Evolutionary conservation across 169 alveolate genomes (phyloP), one percentile per base, ranked within the genome.

Genomic region (Theileria orientalis): DNA sequence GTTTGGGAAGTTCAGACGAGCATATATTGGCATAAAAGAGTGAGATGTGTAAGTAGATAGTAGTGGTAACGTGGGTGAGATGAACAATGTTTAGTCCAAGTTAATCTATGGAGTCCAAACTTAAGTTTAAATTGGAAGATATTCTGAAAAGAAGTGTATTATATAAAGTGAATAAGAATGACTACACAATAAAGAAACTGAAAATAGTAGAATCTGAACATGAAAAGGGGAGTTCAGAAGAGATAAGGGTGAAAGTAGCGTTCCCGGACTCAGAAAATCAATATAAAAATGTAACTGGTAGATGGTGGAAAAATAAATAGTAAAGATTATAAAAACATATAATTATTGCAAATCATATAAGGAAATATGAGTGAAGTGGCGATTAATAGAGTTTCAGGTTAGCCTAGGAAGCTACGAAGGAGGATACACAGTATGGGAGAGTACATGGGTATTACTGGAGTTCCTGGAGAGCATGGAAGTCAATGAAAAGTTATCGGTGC

Each of bases 351-450:
- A 37, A 37, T 5, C 9, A 37, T 7, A 37, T 37, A 9, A 9
- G 9, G 44, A 7, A 37, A 33, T 27, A 56, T 25, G 6, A 25
- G 0, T 13, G 33, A n/a, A 57, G 13, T 27, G 72, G 9, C 7
- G 23, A 74, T 71, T 1, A 37, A 33, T 46, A 42, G 16, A n/a
- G n/a, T 7, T 41, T 11, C 61, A 82, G 89, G 82, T 82, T 1
- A 37, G 41, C 32, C 56, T 37, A 11, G 52, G 82, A 25, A 9
- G 47, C 25, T 82, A 82, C 33, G 89, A 82, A 40, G 89, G 89
- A 27, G 89, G 89, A 23, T 82, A 54, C 49, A 46, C 89, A 46
- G 52, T 82, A 19, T 82, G 89, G 89, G 89, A 82, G 67, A 66
- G 83, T 29, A 68, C 84, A 0, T 82, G 89, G 89, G n/a, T 67